A percentile compares a stretch with the other conserved stretches of the same genome.
phyloP scores from a whole-genome alignment of 768 basidiomycete species.

The Tulasnella sp. region DNA sequence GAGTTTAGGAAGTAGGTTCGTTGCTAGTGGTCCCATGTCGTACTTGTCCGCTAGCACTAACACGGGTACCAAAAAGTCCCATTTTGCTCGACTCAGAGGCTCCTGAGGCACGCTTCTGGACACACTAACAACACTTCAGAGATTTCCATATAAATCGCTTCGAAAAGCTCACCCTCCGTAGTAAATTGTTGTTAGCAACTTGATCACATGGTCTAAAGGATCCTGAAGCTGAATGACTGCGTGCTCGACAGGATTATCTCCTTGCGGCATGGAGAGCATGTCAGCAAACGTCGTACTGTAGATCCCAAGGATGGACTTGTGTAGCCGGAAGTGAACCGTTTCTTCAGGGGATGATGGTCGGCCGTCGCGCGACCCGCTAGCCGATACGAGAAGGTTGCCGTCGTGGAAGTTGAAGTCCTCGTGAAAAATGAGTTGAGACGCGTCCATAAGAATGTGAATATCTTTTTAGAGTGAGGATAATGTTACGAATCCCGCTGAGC shows the following conservation, averaged over 20 bases:
- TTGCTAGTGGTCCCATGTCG: not conserved
- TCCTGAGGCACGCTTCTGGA: not conserved
- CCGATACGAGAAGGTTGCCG: not conserved
- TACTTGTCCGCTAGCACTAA: not conserved
- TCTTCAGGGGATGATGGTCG: not conserved
- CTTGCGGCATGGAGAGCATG: slow-evolving; percentile 2
- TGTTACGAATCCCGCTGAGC: too few species aligned
- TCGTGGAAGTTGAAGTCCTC: not conserved
- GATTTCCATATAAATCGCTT: not conserved
- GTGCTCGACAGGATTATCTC: not conserved
- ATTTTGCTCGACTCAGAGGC: not conserved
- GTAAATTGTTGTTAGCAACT: not conserved
- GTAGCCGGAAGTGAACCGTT: not conserved
- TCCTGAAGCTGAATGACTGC: not conserved
- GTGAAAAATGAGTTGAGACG: not conserved
- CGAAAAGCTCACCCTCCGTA: not conserved
- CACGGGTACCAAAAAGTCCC: not conserved
- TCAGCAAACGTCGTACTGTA: not conserved
- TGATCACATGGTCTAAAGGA: not conserved
- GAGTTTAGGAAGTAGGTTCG: not conserved
- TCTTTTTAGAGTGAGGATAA: too few species aligned
- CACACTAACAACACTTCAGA: not conserved
- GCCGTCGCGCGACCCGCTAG: not conserved
- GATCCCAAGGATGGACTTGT: not conserved
- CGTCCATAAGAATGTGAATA: not conserved